Evolutionary conservation across 78 protist genomes (phyloP).

Genomic region (Dictyostelium capitatum): DNA sequence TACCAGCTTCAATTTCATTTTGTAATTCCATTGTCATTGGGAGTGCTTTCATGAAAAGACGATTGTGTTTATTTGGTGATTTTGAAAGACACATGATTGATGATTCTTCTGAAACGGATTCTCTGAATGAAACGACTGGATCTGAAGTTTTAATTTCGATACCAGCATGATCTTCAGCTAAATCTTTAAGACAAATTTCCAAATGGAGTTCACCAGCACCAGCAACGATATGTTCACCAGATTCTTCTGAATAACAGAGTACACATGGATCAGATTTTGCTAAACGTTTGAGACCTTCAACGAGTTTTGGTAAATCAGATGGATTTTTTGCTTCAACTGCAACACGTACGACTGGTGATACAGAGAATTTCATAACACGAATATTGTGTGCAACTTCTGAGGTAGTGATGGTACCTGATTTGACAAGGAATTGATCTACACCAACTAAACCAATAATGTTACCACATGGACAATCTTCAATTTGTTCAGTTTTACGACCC

Average conservation of each 20-base stretch:
- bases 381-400: conserved; percentile 95
- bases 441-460: conserved; percentile 99
- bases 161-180: conserved; percentile 96
- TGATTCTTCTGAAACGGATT: conserved; percentile 93
- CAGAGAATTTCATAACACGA: conserved; percentile 99
- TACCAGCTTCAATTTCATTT: conserved; percentile 92
- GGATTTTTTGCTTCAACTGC: conserved; percentile 99
- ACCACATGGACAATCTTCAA: conserved; percentile 97
- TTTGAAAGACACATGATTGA: conserved; percentile 91
- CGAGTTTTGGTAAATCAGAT: conserved; percentile 98
- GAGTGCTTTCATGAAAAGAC: conserved; percentile 96
- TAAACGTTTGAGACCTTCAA: conserved; percentile 99
- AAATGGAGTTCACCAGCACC: conserved; percentile 99
- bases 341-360: conserved; percentile 99
- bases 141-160: conserved; percentile 95
- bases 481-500: conserved; percentile 97
- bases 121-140: conserved; percentile 99
- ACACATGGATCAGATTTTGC: conserved; percentile 98
- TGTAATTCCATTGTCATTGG: conserved; percentile 95
- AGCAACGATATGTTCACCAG: conserved; percentile 99
- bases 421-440: conserved; percentile 98
- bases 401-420: conserved; percentile 99
- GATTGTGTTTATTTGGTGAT: conserved; percentile 99
- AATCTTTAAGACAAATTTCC: conserved; percentile 99
- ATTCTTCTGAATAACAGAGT: conserved; percentile 92